A percentile compares a stretch with the other conserved stretches of the same genome.
Conservation (phyloP, 1,284 basidiomycete genomes). For the Moesziomyces antarcticus region DNA sequence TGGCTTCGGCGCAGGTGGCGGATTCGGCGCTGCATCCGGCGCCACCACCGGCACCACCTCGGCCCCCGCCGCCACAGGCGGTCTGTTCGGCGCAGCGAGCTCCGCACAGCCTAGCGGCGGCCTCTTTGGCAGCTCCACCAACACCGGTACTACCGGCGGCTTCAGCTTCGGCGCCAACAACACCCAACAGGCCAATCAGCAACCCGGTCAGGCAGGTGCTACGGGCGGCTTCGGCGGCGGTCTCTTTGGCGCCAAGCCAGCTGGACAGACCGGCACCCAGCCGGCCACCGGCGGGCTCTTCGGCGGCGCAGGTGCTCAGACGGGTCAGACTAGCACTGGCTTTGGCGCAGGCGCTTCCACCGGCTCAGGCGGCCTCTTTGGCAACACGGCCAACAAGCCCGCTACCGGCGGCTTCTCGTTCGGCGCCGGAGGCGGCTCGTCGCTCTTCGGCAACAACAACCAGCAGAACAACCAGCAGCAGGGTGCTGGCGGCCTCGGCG, state of each 20-base stretch:
- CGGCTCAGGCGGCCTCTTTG: conserved; percentile 67
- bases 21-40: conserved; percentile 44
- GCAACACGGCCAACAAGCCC: conserved; percentile 50
- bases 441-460: conserved; percentile 52
- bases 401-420: conserved; percentile 53
- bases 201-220: conserved; percentile 36
- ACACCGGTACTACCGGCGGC: conserved; percentile 37
- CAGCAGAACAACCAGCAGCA: conserved; percentile 43
- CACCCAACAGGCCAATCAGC: conserved; percentile 37
- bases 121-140: conserved; percentile 41
- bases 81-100: conserved; percentile 68
- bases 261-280: conserved; percentile 47
- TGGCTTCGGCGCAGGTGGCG: conserved; percentile 53
- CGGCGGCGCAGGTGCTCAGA: conserved; percentile 39
- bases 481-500: conserved; percentile 34
- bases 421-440: conserved; percentile 60
- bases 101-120: conserved; percentile 51
- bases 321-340: conserved; percentile 61
- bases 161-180: conserved; percentile 51
- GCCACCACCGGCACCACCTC: conserved; percentile 39
- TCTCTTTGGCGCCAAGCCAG: conserved; percentile 63
- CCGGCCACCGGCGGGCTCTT: conserved; percentile 68
- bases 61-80: conserved; percentile 65
- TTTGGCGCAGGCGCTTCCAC: conserved; percentile 38
- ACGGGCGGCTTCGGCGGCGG: conserved; percentile 57